Evolutionary conservation across 1,284 basidiomycete species (phyloP).

Genomic region (Cutaneotrichosporon mucoides): DNA sequence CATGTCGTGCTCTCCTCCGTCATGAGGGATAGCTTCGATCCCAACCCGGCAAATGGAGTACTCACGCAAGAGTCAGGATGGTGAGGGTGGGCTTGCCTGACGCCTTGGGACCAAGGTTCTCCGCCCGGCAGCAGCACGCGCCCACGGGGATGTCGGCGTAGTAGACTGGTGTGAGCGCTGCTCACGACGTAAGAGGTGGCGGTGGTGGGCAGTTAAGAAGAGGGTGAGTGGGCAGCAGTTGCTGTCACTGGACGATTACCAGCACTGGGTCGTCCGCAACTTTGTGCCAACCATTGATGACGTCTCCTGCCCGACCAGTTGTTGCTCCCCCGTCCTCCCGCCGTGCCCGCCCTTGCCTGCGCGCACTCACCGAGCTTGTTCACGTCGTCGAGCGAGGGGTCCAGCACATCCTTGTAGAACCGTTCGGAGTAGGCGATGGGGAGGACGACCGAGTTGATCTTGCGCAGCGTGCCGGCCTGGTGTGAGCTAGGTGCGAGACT

Average conservation of each 20-base stretch:
- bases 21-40: too few relatives aligned
- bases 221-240: not conserved
- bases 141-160: conserved; percentile 50
- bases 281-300: too few relatives aligned
- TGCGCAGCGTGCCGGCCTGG: conserved; percentile 46
- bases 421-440: conserved; percentile 48
- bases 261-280: too few relatives aligned
- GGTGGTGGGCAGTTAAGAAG: not conserved
- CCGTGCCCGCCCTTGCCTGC: not conserved
- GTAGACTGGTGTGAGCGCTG: conserved; percentile 32
- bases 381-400: conserved; percentile 42
- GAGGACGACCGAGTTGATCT: conserved; percentile 46
- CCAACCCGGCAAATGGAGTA: not conserved
- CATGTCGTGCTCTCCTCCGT: not conserved
- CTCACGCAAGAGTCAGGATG: conserved; percentile 47
- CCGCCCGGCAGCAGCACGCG: conserved; percentile 39
- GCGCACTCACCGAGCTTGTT: conserved; percentile 46
- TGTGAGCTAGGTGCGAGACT: not conserved
- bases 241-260: too few relatives aligned
- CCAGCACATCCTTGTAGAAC: conserved; percentile 47
- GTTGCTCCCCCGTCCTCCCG: too few relatives aligned
- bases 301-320: too few relatives aligned
- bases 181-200: too few relatives aligned
- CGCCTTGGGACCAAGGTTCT: conserved; percentile 24
- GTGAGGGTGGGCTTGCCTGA: conserved; percentile 35